A percentile compares a stretch with the other conserved stretches of the same genome.
Conservation (phyloP, 2,329 filamentous ascomycete species). For the Volutella citrinella region DNA sequence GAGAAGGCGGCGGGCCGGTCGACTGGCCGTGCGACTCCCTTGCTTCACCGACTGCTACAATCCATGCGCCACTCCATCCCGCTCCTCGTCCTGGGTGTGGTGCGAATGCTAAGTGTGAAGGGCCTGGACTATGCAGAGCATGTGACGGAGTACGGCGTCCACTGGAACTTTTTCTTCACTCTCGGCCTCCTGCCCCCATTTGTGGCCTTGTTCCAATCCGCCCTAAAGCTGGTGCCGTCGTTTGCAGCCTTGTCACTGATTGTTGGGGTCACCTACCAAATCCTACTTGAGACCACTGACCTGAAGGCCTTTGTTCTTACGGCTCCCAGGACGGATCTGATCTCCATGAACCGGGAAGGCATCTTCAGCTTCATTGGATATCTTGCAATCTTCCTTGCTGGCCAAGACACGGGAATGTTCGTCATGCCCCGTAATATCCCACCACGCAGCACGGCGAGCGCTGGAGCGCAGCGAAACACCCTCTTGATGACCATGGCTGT, state of each 20-base stretch:
- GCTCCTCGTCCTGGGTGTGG: slow-evolving; percentile 72
- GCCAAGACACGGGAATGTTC: slow-evolving; percentile 78
- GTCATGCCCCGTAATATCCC: slow-evolving; percentile 63
- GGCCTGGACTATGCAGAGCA: slow-evolving; percentile 95
- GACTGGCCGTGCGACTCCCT: slow-evolving; percentile 45
- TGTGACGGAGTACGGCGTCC: slow-evolving; percentile 94
- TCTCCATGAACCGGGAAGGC: slow-evolving; percentile 91
- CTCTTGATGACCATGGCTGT: slow-evolving; percentile 62
- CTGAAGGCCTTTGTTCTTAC: slow-evolving; percentile 81
- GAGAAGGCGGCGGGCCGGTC: slow-evolving; percentile 53
- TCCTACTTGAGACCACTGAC: slow-evolving; percentile 70
- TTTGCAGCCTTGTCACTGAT: slow-evolving; percentile 72
- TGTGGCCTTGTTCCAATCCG: slow-evolving; percentile 75
- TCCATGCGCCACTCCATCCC: slow-evolving; percentile 81
- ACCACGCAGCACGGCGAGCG: slow-evolving; percentile 39
- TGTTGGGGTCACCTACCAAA: slow-evolving; percentile 69
- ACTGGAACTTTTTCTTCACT: slow-evolving; percentile 99
- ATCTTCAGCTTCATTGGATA: slow-evolving; percentile 95
- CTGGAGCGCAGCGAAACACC: slow-evolving; percentile 48
- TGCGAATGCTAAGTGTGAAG: slow-evolving; percentile 86
- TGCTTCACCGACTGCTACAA: slow-evolving; percentile 57
- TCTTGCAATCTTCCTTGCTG: slow-evolving; percentile 88
- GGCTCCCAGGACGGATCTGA: slow-evolving; percentile 71
- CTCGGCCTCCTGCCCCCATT: slow-evolving; percentile 85
- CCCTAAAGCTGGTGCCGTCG: slow-evolving; percentile 68